Percentiles rank a stretch among this genome's conserved stretches.
phyloP scores from a whole-genome alignment of 495 filamentous ascomycete species.

The Tetracladium marchalianum region DNA sequence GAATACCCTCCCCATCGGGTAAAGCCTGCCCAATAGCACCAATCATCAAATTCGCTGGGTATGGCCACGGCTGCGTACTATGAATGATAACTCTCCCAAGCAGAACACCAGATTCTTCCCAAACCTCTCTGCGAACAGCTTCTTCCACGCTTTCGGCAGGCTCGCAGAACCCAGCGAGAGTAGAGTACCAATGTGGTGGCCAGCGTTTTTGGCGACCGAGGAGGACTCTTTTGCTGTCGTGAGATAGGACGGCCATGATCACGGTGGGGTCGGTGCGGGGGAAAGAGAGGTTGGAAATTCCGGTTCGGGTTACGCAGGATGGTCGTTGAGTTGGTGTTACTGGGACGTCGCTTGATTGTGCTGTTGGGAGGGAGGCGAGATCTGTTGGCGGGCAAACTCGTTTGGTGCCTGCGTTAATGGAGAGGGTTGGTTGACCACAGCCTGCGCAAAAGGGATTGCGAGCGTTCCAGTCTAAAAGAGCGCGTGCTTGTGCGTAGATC shows the following conservation, averaged over 20 bases:
- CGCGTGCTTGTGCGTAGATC: slow-evolving; percentile 82
- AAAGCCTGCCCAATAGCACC: slow-evolving; percentile 82
- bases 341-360: slow-evolving; percentile 34
- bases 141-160: slow-evolving; percentile 93
- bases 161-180: slow-evolving; percentile 90
- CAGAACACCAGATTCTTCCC: slow-evolving; percentile 84
- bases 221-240: slow-evolving; percentile 62
- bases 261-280: slow-evolving; percentile 93
- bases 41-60: slow-evolving; percentile 82
- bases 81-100: slow-evolving; percentile 87
- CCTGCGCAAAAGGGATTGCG: slow-evolving; percentile 86
- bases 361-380: slow-evolving; percentile 65
- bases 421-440: slow-evolving; percentile 77
- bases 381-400: slow-evolving; percentile 81
- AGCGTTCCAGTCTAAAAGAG: slow-evolving; percentile 88
- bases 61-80: slow-evolving; percentile 86
- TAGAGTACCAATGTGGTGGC: slow-evolving; percentile 78
- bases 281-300: slow-evolving; percentile 76
- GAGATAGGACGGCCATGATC: slow-evolving; percentile 82
- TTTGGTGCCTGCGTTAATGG: slow-evolving; percentile 83
- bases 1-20: slow-evolving; percentile 68
- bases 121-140: slow-evolving; percentile 88
- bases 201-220: slow-evolving; percentile 79
- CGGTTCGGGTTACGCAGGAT: slow-evolving; percentile 66
- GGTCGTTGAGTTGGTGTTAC: slow-evolving; percentile 35